Base-by-base conservation (phyloP, 192 early-diverging fungal species). In the Hyaloraphidium curvatum region DNA sequence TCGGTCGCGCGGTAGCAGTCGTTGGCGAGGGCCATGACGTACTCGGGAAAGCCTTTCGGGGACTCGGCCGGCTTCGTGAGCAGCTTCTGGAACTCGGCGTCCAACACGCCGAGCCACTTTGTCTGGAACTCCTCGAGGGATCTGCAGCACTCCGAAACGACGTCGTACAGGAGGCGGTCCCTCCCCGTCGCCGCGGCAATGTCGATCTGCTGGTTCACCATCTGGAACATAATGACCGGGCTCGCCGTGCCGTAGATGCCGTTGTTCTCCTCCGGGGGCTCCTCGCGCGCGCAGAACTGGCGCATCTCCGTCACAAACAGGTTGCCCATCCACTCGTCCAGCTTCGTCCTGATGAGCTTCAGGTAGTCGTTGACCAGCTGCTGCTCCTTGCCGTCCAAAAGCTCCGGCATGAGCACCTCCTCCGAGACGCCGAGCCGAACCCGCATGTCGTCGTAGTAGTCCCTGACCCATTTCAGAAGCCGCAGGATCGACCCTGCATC, bases 171-270 rank as follows among this genome's bases (percentile, higher is more conserved):
- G 29, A 98, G 69, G 52, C 82, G 84, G n/a, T 82, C 88, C n/a
- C 89, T 78, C 30, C 82, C 82, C 0, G 88, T 82, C 30, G 80
- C 74, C 13, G 72, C 71, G 0, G 89, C 91, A 22, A 98, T 64
- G 55, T 89, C 86, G 17, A 98, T 76, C 67, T 98, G 91, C 70
- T 98, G 89, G 62, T 93, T 94, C 50, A 98, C 79, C 72, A 98
- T 96, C 66, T 96, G 86, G 69, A 97, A 98, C 62, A 97, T 70
- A 41, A 88, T 79, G 29, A 87, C 81, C 0, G 89, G 81, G 2
- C 80, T 83, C 13, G 84, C 68, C 27, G 92, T 77, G 13, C 83
- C 67, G 61, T 90, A 98, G 35, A 83, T 68, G 3, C 78, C 84
- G 57, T 80, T 81, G 22, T 76, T 71, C 61, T 84, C 83, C 56